phyloP scores from a whole-genome alignment of 2,329 filamentous ascomycete genomes.

The Neospermospora avenae region DNA sequence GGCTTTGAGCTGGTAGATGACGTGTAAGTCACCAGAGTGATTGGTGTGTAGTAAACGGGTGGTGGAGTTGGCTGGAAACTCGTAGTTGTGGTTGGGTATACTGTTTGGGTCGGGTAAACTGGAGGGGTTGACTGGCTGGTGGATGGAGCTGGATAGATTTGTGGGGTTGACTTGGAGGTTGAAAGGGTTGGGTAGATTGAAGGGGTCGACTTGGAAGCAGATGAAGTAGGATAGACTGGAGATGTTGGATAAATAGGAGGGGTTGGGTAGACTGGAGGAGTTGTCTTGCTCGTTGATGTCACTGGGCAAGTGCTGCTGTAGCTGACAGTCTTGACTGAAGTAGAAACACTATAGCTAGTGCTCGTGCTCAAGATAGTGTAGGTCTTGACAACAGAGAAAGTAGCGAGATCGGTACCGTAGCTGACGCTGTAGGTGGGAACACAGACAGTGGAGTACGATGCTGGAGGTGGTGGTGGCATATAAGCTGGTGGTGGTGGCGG shows the following conservation, averaged over 20 bases:
- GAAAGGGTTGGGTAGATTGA: not conserved
- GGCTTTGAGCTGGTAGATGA: not conserved
- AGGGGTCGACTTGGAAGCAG: not conserved
- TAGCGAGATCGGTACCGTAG: not conserved
- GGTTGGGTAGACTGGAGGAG: not conserved
- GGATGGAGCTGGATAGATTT: not conserved
- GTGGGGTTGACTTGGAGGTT: not conserved
- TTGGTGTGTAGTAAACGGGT: not conserved
- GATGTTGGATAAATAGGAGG: not conserved
- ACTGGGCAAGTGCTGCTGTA: not conserved
- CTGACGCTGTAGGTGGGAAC: not conserved
- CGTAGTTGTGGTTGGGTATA: not conserved
- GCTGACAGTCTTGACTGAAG: not conserved
- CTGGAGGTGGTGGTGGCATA: not conserved
- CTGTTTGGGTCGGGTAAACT: not conserved
- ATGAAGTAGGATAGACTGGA: not conserved
- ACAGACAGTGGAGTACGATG: not conserved
- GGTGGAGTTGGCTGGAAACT: not conserved
- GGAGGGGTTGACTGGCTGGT: not conserved
- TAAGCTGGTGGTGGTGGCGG: slow-evolving; percentile 2
- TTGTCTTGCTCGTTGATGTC: not conserved
- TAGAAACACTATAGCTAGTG: not conserved
- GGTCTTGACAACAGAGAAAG: not conserved
- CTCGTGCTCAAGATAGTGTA: slow-evolving; percentile 4
- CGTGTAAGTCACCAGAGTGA: not conserved